These are phyloP conservation scores for Solanum rostratum DNA, from an alignment of 257 asterid genomes.

Conservation along the genomic window DNA sequence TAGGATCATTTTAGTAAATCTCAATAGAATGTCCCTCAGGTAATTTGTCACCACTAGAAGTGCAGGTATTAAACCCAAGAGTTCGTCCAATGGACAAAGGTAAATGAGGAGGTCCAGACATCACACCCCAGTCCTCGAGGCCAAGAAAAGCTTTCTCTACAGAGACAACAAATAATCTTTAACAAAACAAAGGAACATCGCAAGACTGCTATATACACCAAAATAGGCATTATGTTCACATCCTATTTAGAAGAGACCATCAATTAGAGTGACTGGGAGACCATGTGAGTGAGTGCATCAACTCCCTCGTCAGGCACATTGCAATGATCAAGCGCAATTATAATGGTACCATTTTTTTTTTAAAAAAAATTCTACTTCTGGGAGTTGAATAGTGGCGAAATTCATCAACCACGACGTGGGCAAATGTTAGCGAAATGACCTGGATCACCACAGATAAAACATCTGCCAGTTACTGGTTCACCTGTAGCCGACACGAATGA, in stretches of 20 bases:
- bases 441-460: slow-evolving; percentile 92
- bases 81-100: neutral
- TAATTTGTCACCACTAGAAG: neutral
- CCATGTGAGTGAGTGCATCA: neutral
- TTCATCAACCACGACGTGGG: slow-evolving; percentile 69
- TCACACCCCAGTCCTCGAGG: neutral
- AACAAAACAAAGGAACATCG: neutral
- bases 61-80: neutral
- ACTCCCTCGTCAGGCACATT: neutral
- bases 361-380: neutral
- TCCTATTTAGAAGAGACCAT: neutral
- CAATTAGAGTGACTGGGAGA: neutral
- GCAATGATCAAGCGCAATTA: neutral
- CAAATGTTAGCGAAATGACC: slow-evolving; percentile 79
- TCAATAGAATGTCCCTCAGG: neutral
- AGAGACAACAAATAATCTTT: neutral
- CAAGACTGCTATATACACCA: neutral
- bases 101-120: neutral
- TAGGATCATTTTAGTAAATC: neutral
- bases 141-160: neutral
- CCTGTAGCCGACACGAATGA: slow-evolving; percentile 85
- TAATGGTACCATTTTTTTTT: neutral
- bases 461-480: slow-evolving; percentile 73
- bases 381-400: neutral
- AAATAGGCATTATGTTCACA: neutral